Evolutionary conservation across 306 rosid genomes (phyloP).

Genomic region (Pueraria montana): DNA sequence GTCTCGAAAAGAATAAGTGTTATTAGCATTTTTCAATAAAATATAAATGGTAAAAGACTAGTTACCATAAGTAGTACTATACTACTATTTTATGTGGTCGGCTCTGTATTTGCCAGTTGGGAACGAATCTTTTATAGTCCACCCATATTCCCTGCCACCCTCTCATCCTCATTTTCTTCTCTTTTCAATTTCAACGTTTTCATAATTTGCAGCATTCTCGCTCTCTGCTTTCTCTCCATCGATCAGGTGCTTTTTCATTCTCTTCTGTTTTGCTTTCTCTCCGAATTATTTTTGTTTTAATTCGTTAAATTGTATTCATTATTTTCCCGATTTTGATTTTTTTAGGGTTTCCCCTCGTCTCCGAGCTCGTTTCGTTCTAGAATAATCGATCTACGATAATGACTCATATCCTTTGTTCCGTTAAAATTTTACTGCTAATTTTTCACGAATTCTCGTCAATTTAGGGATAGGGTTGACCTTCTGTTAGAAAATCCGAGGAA

Average conservation of each 20-base stretch:
- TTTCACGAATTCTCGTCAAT: not conserved
- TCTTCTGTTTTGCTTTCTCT: not conserved
- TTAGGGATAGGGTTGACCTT: constrained; percentile 42
- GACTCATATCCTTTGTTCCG: constrained; percentile 78
- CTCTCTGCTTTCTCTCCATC: not conserved
- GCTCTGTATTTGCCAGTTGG: not conserved
- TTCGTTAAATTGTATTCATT: constrained; percentile 4
- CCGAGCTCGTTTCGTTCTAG: constrained; percentile 50
- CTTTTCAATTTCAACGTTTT: not conserved
- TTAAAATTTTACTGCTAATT: not conserved
- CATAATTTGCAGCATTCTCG: not conserved
- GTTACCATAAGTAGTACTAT: too few species aligned
- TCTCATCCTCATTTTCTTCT: not conserved
- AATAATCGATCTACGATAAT: constrained; percentile 54
- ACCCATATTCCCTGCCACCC: not conserved
- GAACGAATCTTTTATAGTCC: not conserved
- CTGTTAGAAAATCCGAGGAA: constrained; percentile 17
- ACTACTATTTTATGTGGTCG: too few species aligned
- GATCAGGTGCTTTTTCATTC: constrained; percentile 41
- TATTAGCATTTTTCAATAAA: too few species aligned
- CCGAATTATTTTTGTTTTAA: not conserved
- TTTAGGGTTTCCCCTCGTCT: constrained; percentile 52
- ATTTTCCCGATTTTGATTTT: not conserved
- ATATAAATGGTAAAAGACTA: too few species aligned
- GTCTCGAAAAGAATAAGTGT: too few species aligned